A percentile compares a stretch with the other conserved stretches of the same genome.
These are phyloP conservation scores for Amyloporia xantha DNA, from an alignment of 768 basidiomycete species.

Conservation along the genomic window DNA sequence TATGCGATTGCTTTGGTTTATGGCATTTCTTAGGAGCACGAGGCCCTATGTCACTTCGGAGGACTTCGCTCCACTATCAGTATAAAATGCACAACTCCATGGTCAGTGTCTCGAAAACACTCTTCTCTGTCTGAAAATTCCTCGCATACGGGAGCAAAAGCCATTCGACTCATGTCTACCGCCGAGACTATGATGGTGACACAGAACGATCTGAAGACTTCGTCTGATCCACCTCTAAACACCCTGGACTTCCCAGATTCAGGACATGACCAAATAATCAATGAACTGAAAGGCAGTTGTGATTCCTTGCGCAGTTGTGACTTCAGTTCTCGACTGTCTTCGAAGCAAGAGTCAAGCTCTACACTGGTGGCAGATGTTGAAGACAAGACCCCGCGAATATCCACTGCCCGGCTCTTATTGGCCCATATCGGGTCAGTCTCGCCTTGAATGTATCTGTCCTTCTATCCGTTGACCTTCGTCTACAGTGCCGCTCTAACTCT, in stretches of 20 bases:
- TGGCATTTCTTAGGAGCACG: constrained; percentile 2
- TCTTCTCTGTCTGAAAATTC: no score
- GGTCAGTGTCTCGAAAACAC: not conserved
- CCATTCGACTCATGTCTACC: not conserved
- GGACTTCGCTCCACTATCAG: constrained; percentile 1
- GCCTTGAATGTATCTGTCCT: no score
- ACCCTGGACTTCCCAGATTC: not conserved
- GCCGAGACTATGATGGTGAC: not conserved
- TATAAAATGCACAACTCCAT: constrained; percentile 3
- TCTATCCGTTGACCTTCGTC: no score
- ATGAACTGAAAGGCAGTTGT: not conserved
- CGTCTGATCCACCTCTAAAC: not conserved
- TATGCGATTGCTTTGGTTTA: not conserved
- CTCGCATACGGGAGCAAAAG: no score
- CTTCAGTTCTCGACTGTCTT: not conserved
- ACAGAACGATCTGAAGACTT: not conserved
- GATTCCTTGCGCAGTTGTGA: not conserved
- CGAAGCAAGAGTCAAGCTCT: not conserved
- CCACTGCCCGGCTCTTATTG: constrained; percentile 50
- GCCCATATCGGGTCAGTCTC: constrained; percentile 61
- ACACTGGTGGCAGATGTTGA: not conserved
- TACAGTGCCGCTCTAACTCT: constrained; percentile 71
- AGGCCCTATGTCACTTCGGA: not conserved
- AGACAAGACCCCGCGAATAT: constrained; percentile 24
- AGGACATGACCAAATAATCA: no score